A percentile compares a stretch with the other conserved stretches of the same genome.
These are phyloP conservation scores for Penicillium frequentans DNA, from an alignment of 2,329 filamentous ascomycete genomes.

Conservation along the genomic window DNA sequence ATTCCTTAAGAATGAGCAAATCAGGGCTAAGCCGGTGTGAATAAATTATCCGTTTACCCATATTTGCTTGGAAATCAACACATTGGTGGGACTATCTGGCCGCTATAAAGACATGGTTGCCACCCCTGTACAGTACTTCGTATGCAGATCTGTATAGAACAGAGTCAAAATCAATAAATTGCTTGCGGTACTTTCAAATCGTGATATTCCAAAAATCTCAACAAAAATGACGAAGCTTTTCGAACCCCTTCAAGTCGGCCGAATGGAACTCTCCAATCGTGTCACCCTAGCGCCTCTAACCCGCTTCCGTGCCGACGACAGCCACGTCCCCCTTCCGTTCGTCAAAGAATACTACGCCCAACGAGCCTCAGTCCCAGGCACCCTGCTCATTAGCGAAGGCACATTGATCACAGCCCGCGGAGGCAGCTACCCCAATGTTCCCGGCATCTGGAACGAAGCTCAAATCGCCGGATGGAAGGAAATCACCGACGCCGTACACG, in stretches of 20 bases:
- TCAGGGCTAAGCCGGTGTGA: neutral
- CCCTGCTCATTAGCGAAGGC: conserved; percentile 60
- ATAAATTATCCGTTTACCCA: neutral
- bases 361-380: conserved; percentile 53
- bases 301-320: conserved; percentile 52
- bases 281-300: conserved; percentile 60
- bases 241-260: conserved; percentile 44
- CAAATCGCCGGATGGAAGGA: conserved; percentile 62
- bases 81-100: neutral
- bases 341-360: conserved; percentile 56
- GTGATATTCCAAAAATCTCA: neutral
- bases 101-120: neutral
- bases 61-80: neutral
- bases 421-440: conserved; percentile 53
- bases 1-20: neutral
- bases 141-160: neutral
- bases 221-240: conserved; percentile 30
- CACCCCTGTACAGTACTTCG: neutral
- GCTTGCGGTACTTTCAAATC: neutral
- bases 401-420: conserved; percentile 51
- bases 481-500: conserved; percentile 63
- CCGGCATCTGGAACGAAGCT: conserved; percentile 58
- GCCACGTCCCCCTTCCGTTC: conserved; percentile 49
- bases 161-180: neutral
- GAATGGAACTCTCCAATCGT: conserved; percentile 44